Percentiles rank a stretch among this genome's conserved stretches.
Evolutionary conservation across 495 filamentous ascomycete species (phyloP).

Genomic region (Tricharina praecox): DNA sequence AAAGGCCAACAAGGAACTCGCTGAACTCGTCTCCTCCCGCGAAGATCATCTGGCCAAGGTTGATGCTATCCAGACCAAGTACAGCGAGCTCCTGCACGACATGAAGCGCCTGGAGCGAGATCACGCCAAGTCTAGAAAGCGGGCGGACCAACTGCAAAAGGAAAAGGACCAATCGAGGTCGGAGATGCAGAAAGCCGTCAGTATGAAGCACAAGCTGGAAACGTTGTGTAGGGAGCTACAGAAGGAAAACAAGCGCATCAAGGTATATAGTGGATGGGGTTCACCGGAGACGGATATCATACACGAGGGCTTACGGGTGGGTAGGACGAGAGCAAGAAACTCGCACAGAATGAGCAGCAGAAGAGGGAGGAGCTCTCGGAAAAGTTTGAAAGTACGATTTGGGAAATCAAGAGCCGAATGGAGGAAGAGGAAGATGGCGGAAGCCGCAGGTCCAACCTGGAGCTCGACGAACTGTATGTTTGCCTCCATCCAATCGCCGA

Average conservation of each 20-base stretch:
- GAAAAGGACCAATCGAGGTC: constrained; percentile 78
- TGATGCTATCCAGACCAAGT: constrained; percentile 76
- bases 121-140: constrained; percentile 86
- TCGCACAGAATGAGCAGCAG: constrained; percentile 65
- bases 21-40: constrained; percentile 25
- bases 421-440: constrained; percentile 44
- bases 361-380: constrained; percentile 73
- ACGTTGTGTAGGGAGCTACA: constrained; percentile 84
- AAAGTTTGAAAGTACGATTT: constrained; percentile 54
- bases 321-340: constrained; percentile 78
- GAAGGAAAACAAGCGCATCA: constrained; percentile 91
- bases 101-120: constrained; percentile 93
- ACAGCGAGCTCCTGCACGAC: constrained; percentile 73
- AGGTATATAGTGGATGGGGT: constrained; percentile 45
- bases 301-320: constrained; percentile 1
- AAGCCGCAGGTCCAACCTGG: constrained; percentile 56
- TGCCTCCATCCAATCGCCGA: not conserved
- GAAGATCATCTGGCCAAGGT: constrained; percentile 39
- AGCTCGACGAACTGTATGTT: constrained; percentile 71
- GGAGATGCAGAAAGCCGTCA: constrained; percentile 71
- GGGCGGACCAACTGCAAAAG: constrained; percentile 85
- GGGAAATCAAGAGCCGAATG: constrained; percentile 64
- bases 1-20: constrained; percentile 68
- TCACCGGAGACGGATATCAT: not conserved
- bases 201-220: constrained; percentile 84